These are phyloP conservation scores for Balansia obtecta DNA, from an alignment of 2,329 filamentous ascomycete species.

Conservation along the genomic window DNA sequence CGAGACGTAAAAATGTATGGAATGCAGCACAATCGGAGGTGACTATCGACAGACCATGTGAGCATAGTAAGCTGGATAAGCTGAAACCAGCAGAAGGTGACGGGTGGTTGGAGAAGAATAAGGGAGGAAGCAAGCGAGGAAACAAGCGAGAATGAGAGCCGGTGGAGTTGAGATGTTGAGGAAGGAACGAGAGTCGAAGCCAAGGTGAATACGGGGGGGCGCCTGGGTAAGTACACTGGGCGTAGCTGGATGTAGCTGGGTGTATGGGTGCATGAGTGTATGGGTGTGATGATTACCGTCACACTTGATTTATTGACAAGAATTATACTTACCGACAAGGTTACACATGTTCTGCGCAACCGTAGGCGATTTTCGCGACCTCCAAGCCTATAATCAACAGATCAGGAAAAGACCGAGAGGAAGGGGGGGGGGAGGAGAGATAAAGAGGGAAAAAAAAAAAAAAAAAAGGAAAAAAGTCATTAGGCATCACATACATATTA, in stretches of 20 bases:
- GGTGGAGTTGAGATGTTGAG: background rate
- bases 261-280: no score
- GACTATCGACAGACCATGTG: background rate
- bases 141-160: background rate
- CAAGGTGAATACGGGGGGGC: background rate
- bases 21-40: background rate
- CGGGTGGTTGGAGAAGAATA: background rate
- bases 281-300: no score
- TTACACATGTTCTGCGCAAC: background rate
- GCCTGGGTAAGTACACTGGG: background rate
- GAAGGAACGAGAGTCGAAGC: background rate
- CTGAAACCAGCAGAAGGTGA: background rate
- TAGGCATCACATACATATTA: no score
- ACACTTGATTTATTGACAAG: no score
- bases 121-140: background rate
- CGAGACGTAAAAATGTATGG: constrained; percentile 2
- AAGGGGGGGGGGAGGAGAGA: background rate
- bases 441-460: no score
- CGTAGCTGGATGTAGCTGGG: no score
- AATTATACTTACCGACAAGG: no score
- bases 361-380: background rate
- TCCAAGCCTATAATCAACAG: background rate
- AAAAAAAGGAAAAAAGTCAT: background rate
- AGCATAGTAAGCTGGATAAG: background rate
- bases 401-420: background rate